A percentile compares a stretch with the other conserved stretches of the same genome.
Evolutionary conservation across 495 filamentous ascomycete species (phyloP).

Genomic region (Penicillium daleae): DNA sequence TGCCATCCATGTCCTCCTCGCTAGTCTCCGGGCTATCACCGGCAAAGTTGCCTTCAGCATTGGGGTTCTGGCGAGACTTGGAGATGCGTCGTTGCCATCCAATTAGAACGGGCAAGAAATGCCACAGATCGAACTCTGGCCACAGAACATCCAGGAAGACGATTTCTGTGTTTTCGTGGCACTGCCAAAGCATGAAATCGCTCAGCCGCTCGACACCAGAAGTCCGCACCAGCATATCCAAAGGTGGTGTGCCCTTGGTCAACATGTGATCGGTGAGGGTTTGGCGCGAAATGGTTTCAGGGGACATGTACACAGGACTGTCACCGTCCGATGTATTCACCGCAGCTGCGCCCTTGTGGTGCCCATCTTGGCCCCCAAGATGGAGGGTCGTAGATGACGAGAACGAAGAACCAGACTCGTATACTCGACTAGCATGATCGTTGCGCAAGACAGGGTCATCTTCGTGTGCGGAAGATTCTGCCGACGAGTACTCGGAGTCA

Average conservation of each 20-base stretch:
- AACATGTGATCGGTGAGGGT: constrained; percentile 81
- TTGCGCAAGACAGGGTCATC: constrained; percentile 37
- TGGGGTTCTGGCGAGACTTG: constrained; percentile 46
- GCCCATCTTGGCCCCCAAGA: constrained; percentile 39
- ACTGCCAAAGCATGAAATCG: constrained; percentile 99
- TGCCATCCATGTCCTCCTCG: constrained; percentile 30
- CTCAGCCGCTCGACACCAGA: constrained; percentile 89
- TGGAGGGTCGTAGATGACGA: constrained; percentile 60
- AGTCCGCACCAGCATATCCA: constrained; percentile 88
- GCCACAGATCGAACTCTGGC: constrained; percentile 96
- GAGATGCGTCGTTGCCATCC: constrained; percentile 83
- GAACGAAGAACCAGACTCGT: constrained; percentile 60
- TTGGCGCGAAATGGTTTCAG: constrained; percentile 82
- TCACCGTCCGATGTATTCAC: constrained; percentile 28
- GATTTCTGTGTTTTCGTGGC: constrained; percentile 87
- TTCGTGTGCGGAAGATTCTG: constrained; percentile 37
- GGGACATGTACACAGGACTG: constrained; percentile 54
- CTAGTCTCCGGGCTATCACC: constrained; percentile 37
- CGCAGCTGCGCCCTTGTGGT: constrained; percentile 31
- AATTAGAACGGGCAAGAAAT: constrained; percentile 87
- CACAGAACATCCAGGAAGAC: constrained; percentile 91
- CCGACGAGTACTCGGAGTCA: constrained; percentile 43
- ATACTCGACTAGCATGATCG: constrained; percentile 38
- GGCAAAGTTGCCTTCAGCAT: constrained; percentile 49
- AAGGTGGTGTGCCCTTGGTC: constrained; percentile 79